Base-by-base conservation (phyloP, 1,284 basidiomycete genomes). In the Clitocybe nebularis region DNA sequence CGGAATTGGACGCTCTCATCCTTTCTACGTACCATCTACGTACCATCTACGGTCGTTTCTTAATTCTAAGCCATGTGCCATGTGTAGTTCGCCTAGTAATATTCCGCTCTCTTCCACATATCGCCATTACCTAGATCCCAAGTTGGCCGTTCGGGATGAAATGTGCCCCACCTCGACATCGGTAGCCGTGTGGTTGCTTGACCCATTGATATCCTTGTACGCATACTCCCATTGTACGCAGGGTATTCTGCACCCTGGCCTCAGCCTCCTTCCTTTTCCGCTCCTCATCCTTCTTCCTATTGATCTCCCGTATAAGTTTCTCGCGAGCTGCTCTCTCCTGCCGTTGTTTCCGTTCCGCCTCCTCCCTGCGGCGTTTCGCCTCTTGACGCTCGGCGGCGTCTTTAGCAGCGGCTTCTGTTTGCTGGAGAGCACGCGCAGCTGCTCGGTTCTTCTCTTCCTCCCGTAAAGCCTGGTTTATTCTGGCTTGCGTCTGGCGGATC, bases 161-260 rank as follows among this genome's bases (percentile, higher is more conserved):
- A 58, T 82, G 79, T 1, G 43, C 6, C 0, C 81, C 81, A 8
- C 74, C 81, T 1, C 65, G 62, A 54, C 80, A 83, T 3, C 72
- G 60, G 63, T 79, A 83, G 1, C 76, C 74, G 5, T 44, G 48
- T 0, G 34, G 25, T 38, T 68, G 59, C 42, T 62, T 65, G 36
- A 75, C 69, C 81, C 81, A 83, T 7, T 45, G 55, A 50, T 49
- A 83, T 2, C 80, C 79, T 17, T 50, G 64, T 4, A 56, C 46
- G 50, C 80, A 83, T 1, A 76, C 59, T 0, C 81, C 81, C 63
- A 80, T 69, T 0, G 49, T 13, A 3, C 67, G 61, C 13, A 84
- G 50, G 45, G 61, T 72, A 24, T 63, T 60, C 53, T 73, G 77
- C 4, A 60, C 64, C 40, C 63, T 55, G 2, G 58, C 60, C 41